Evolutionary conservation across 768 basidiomycete genomes (phyloP), one percentile per base, ranked within the genome.

Genomic region (Lentinula sp.): DNA sequence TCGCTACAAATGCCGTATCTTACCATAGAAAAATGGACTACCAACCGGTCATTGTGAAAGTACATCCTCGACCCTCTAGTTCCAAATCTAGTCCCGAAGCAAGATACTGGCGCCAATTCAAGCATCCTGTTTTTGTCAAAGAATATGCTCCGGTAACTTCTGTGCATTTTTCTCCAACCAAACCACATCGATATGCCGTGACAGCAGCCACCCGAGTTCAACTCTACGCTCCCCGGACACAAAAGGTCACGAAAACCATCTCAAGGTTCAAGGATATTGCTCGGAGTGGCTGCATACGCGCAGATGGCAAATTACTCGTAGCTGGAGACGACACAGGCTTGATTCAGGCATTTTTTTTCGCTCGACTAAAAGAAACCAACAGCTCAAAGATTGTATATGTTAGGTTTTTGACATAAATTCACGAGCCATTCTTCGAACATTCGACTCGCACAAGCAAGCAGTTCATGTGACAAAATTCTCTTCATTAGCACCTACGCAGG

Each of bases 181-280:
- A 85, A 72, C 96, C 96, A 4, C 94, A 99, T 71, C 81, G 90
- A 69, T 98, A 95, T 79, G 96, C 95, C 28, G 95, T 98, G 60
- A 97, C 95, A 32, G 91, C 95, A 1, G 94, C 93, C 0, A 91
- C 95, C 1, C 81, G 95, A 64, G 86, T 99, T 1, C 92, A 98
- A 74, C 90, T 98, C 69, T 98, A 98, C 74, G 92, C 94, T 2
- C 94, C 95, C 13, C 87, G 93, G 57, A 98, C 96, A 3, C 95
- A 98, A 74, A 95, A 95, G 73, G 86, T 98, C 59, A 91, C 88
- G 15, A 98, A 98, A 80, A 96, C 93, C 2, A 93, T 99, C 60
- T 90, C 95, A 33, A 81, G 97, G 42, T 99, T 99, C 78, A 98
- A 97, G 72, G 97, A 98, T 69, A 88, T 95, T 39, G 95, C 96